Evolutionary conservation across 176 grass and related monocot genomes (phyloP), one percentile per base, ranked within the genome.

Genomic region (Musa schizocarpa): DNA sequence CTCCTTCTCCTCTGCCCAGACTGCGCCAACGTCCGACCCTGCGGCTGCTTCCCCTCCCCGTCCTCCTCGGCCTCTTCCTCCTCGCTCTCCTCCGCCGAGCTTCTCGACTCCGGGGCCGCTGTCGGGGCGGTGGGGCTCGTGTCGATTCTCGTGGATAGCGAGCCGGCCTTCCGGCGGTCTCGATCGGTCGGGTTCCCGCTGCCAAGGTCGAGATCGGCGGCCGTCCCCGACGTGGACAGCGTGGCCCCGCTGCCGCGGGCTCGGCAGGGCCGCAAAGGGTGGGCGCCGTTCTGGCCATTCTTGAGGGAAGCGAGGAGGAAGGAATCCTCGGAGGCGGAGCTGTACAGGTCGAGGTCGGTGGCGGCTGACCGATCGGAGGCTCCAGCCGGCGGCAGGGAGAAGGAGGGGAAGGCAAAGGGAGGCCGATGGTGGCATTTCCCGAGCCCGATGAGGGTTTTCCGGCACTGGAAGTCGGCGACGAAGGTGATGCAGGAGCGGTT

Each of bases 1-100:
- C 86, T 93, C 50, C 82, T 93, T 63, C 88, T 75, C 17, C 88
- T 93, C 53, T 98, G 95, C 80, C 84, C 95, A 54, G 80, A 82
- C 63, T 98, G 95, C 68, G 90, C 90, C 19, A 74, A 51, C 50
- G 75, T 87, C 56, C 88, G 86, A 16, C 88, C 95, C 10, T 93
- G 90, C 49, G 4, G 29, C 14, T 80, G 78, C 43, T 26, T 13
- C 73, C 22, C 55, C 10, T 80, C 84, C 57, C 29, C 59, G 14
- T 74, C 76, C 74, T 82, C 70, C 3, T 56, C 54, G 20, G 63
- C 65, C 16, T 55, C 82, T 22, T 79, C 83, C 54, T 65, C 75
- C 6, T 83, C 34, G 34, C 34, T 6, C 34, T 43, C 34, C 34
- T 43, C 34, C 34, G 4, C 34, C 34, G 34, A 43, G 34, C 34